phyloP scores from a whole-genome alignment of 345 rosid species.

The Moricandia moricandioides region DNA sequence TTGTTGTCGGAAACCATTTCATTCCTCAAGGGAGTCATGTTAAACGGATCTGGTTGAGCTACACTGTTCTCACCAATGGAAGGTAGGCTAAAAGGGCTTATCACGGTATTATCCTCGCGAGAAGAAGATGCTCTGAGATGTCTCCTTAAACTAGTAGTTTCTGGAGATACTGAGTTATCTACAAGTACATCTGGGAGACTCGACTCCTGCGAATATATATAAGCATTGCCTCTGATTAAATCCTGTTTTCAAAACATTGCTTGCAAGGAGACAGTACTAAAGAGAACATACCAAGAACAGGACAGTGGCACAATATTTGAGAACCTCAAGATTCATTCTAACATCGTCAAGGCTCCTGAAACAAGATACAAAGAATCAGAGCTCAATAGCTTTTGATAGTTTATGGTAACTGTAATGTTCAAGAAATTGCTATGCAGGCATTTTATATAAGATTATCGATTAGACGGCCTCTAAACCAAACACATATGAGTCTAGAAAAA shows the following conservation, averaged over 20 bases:
- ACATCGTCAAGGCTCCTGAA: conserved; percentile 96
- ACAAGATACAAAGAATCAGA: conserved; percentile 10
- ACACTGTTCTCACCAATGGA: conserved; percentile 33
- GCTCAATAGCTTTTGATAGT: background rate
- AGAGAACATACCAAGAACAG: conserved; percentile 68
- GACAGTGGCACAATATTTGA: conserved; percentile 89
- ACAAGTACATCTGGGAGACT: conserved; percentile 63
- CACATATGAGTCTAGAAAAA: too few species aligned
- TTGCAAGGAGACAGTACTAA: background rate
- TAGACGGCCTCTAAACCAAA: background rate
- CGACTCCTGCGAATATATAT: conserved; percentile 57
- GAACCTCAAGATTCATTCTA: conserved; percentile 88
- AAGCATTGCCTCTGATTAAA: conserved; percentile 1
- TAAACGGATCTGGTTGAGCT: conserved; percentile 48
- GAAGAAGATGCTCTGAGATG: conserved; percentile 42
- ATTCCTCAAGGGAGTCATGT: conserved; percentile 47
- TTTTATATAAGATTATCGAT: background rate
- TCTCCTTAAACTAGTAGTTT: conserved; percentile 59
- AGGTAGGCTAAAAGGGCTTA: conserved; percentile 35
- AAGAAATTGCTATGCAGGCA: background rate
- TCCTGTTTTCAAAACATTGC: background rate
- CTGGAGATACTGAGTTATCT: conserved; percentile 57
- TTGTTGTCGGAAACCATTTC: conserved; percentile 40
- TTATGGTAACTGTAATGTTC: too few species aligned
- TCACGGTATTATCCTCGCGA: conserved; percentile 21